Percentiles rank a stretch among this genome's conserved stretches.
Conservation (phyloP, 345 rosid species). For the Hibiscus mutabilis region DNA sequence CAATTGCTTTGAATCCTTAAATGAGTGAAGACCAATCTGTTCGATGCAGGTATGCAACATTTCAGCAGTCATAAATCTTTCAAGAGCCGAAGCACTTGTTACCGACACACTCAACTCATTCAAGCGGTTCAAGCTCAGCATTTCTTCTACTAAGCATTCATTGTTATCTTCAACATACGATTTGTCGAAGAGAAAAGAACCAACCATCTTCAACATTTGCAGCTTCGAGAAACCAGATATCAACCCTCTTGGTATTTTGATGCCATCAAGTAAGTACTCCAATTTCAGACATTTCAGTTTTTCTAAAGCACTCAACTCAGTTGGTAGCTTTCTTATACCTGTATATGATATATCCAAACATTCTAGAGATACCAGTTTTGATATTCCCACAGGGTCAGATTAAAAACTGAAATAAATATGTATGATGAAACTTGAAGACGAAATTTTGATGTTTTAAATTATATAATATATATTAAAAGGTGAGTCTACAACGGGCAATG, state of each 20-base stretch:
- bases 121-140: conserved; percentile 5
- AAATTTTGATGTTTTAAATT: too few relatives aligned
- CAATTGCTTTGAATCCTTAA: too few relatives aligned
- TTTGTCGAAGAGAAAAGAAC: neutral
- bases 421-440: too few relatives aligned
- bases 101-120: neutral
- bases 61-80: neutral
- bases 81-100: neutral
- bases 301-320: too few relatives aligned
- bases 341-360: conserved; percentile 24
- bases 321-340: conserved; percentile 17
- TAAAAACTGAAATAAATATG: too few relatives aligned
- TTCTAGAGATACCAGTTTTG: neutral
- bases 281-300: conserved; percentile 16
- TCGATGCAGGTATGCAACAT: too few relatives aligned
- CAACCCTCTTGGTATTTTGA: conserved; percentile 11
- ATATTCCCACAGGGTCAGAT: too few relatives aligned
- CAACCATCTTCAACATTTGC: conserved; percentile 3
- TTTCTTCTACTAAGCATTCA: conserved; percentile 3
- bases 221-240: neutral
- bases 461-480: too few relatives aligned
- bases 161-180: neutral
- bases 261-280: neutral
- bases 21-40: too few relatives aligned
- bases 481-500: too few relatives aligned